Conservation (phyloP, 192 early-diverging fungal genomes). For the Chytriomyces sp. region DNA sequence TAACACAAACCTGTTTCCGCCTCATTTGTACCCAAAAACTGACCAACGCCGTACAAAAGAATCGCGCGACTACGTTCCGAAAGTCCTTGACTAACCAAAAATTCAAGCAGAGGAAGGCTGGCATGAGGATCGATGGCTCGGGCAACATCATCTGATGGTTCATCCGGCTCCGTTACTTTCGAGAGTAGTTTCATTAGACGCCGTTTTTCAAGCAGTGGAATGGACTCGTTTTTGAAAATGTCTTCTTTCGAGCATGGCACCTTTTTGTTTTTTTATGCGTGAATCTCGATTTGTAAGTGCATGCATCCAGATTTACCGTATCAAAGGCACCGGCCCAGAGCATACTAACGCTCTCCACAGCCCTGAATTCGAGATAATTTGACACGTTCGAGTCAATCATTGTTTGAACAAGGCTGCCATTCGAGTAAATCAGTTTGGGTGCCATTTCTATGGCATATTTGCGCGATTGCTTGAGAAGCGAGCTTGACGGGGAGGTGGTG, state of each 20-base stretch:
- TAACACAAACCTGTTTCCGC: neutral
- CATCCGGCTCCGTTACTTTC: conserved; percentile 19
- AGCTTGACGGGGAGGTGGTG: neutral
- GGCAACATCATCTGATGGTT: neutral
- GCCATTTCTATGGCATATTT: conserved; percentile 72
- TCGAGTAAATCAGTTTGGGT: conserved; percentile 72
- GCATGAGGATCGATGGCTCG: conserved; percentile 15
- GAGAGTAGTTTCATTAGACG: conserved; percentile 89
- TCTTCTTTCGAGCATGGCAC: conserved; percentile 92
- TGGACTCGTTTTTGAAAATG: conserved; percentile 78
- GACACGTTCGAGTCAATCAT: conserved; percentile 79
- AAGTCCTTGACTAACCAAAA: conserved; percentile 31
- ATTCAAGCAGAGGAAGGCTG: conserved; percentile 21
- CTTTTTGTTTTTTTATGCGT: too few species aligned
- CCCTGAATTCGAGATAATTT: conserved; percentile 88
- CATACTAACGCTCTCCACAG: conserved; percentile 73
- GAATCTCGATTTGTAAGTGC: neutral
- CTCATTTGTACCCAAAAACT: conserved; percentile 23
- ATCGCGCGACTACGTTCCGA: conserved; percentile 19
- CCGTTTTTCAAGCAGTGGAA: conserved; percentile 84
- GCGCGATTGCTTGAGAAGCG: conserved; percentile 53
- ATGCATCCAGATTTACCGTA: conserved; percentile 56
- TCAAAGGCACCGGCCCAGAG: conserved; percentile 51
- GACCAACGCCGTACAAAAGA: conserved; percentile 45
- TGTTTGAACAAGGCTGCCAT: conserved; percentile 74